Evolutionary conservation across 2,329 filamentous ascomycete genomes (phyloP).

Genomic region (Calcarisporium arbuscula): DNA sequence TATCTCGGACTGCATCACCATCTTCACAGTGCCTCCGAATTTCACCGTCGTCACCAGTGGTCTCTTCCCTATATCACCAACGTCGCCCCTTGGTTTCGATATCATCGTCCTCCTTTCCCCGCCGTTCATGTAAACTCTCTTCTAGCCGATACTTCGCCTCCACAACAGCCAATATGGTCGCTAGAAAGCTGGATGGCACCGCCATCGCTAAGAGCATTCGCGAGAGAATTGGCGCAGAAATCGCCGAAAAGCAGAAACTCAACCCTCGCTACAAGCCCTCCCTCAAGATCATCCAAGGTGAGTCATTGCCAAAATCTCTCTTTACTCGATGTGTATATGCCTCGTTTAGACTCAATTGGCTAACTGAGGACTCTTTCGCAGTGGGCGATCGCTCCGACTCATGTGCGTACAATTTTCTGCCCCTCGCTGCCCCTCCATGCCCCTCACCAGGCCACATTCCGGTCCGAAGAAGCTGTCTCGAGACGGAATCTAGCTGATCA

Average conservation of each 20-base stretch:
- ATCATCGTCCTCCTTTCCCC: constrained; percentile 1
- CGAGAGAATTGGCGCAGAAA: constrained; percentile 72
- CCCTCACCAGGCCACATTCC: too few relatives aligned
- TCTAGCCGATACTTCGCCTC: constrained; percentile 31
- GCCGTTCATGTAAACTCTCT: constrained; percentile 2
- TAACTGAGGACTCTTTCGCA: constrained; percentile 29
- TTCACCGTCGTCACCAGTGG: too few relatives aligned
- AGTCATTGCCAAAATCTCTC: constrained; percentile 18
- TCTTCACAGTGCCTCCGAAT: too few relatives aligned
- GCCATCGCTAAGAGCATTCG: constrained; percentile 90
- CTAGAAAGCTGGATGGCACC: constrained; percentile 89
- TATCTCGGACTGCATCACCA: too few relatives aligned
- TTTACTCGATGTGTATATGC: constrained; percentile 2
- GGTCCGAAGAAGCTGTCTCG: too few relatives aligned
- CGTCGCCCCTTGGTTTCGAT: constrained; percentile 4
- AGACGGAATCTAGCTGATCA: constrained; percentile 11
- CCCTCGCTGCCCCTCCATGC: too few relatives aligned
- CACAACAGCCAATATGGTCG: constrained; percentile 65
- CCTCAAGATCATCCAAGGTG: constrained; percentile 92
- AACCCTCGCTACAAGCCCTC: constrained; percentile 87
- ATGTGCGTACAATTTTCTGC: constrained; percentile 41
- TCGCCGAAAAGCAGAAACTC: constrained; percentile 69
- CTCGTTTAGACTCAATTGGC: constrained; percentile 4
- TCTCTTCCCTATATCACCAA: neutral
- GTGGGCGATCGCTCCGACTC: constrained; percentile 93